Evolutionary conservation across 2,329 filamentous ascomycete species (phyloP), one percentile per base, ranked within the genome.

Genomic region (Colletotrichum abscissum): DNA sequence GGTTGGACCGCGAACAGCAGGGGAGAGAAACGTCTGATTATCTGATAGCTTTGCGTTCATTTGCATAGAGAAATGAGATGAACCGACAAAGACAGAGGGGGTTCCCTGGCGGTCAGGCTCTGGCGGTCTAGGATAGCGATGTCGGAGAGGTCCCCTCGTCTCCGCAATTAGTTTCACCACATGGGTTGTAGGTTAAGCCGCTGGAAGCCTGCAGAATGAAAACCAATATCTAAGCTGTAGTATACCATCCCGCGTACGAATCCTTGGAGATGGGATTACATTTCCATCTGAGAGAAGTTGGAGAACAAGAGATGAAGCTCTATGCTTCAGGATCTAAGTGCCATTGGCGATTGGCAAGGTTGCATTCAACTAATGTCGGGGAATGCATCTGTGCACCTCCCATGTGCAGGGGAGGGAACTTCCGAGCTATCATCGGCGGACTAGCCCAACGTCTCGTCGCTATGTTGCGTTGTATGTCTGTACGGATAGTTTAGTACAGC

Each of bases 111-210:
- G 55, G 22, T 60, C 56, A 26, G 28, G 60, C 55, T 11, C 12
- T 19, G 28, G 28, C 28, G 14, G 19, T 14, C 69, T 33, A 28
- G 70, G 70, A 73, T 69, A 42, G 66, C 54, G 42, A 70, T 62
- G 60, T 55, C 55, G 60, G 67, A 26, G 33, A 28, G 30, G 26
- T 28, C 19, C 22, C 33, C 46, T 19, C 22, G 28, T 54, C 66
- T 70, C 67, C 60, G 46, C 67, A 57, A 49, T 52, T 56, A 73
- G 67, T 73, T 70, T 70, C 67, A 66, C 52, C 55, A 70, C 33
- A 26, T 55, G 62, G 62, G 33, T 64, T n/a, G 28, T n/a, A 42
- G 60, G n/a, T 28, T 16, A 26, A 46, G 16, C 57, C n/a, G 42
- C 42, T 38, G 30, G 66, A 28, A 56, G 19, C 24, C 38, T 56